Conservation (phyloP, 164 flowering plant species). For the Umbilicus rupestris region DNA sequence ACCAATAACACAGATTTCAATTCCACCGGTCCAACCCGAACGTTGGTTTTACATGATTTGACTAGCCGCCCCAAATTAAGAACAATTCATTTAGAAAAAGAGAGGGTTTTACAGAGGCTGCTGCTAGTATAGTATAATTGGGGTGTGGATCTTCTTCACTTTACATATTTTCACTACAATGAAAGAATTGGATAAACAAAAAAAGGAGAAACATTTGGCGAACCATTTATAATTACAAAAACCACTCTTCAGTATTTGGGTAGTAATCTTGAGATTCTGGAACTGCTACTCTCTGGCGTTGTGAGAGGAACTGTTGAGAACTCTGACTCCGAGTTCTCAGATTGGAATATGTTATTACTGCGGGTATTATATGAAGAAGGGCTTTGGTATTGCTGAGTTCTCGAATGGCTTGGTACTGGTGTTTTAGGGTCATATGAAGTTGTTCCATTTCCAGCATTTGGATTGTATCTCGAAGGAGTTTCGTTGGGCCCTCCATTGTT, state of each 20-base stretch:
- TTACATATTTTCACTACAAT: neutral
- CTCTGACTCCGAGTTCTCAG: conserved; percentile 49
- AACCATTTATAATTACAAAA: neutral
- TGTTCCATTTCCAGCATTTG: conserved; percentile 16
- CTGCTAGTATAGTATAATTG: no score
- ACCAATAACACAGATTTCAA: no score
- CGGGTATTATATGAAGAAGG: conserved; percentile 13
- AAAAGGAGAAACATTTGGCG: no score
- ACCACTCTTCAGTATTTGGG: conserved; percentile 27
- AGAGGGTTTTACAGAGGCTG: no score
- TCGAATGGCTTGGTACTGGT: conserved; percentile 15
- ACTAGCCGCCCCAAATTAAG: no score
- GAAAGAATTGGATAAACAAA: neutral
- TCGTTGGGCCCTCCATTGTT: conserved; percentile 18
- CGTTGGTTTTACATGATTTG: no score
- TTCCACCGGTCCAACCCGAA: no score
- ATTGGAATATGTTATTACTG: conserved; percentile 19
- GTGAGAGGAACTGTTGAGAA: conserved; percentile 79
- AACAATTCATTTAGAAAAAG: no score
- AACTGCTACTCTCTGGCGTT: conserved; percentile 35
- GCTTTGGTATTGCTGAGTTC: conserved; percentile 14
- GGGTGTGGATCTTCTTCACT: neutral
- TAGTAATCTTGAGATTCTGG: conserved; percentile 36
- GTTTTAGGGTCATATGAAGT: conserved; percentile 16
- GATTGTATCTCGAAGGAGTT: conserved; percentile 18